These are phyloP conservation scores for Deinandra increscens DNA, from an alignment of 129 eudicot species.

Conservation along the genomic window DNA sequence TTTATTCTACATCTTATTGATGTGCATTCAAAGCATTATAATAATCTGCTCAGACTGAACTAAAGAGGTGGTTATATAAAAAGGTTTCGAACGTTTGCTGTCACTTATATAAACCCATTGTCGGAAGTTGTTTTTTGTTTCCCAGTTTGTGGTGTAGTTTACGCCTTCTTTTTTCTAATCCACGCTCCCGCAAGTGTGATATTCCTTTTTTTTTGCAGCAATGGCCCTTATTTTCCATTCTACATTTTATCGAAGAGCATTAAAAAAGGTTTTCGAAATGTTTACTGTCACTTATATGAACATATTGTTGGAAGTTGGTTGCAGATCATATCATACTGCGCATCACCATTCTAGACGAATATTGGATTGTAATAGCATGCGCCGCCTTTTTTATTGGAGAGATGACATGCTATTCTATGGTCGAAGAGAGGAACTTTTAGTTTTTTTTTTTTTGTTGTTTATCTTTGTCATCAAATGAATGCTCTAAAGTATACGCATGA, in stretches of 20 bases:
- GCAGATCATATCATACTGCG: constrained; percentile 25
- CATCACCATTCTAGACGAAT: constrained; percentile 25
- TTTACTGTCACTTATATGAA: constrained; percentile 22
- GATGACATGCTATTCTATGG: constrained; percentile 30
- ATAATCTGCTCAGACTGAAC: constrained; percentile 25
- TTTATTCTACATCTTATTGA: constrained; percentile 22
- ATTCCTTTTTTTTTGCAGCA: constrained; percentile 28
- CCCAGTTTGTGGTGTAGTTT: constrained; percentile 14
- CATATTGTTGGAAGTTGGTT: constrained; percentile 30
- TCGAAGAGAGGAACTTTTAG: constrained; percentile 32
- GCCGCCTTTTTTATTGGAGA: constrained; percentile 19
- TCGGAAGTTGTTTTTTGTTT: constrained; percentile 15
- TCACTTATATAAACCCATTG: constrained; percentile 23
- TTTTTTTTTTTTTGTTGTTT: no score
- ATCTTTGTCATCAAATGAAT: constrained; percentile 16
- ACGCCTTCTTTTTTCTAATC: constrained; percentile 28
- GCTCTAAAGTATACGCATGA: constrained; percentile 14
- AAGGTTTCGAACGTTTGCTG: constrained; percentile 3
- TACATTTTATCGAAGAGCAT: constrained; percentile 22
- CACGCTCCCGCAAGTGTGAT: constrained; percentile 31
- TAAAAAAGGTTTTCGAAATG: neutral
- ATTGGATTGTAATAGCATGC: constrained; percentile 22
- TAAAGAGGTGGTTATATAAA: constrained; percentile 21
- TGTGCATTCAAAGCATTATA: constrained; percentile 5
- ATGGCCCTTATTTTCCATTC: constrained; percentile 13